Evolutionary conservation across 352 stramenopile genomes (phyloP).

Genomic region (Globisporangium recalcitrans): DNA sequence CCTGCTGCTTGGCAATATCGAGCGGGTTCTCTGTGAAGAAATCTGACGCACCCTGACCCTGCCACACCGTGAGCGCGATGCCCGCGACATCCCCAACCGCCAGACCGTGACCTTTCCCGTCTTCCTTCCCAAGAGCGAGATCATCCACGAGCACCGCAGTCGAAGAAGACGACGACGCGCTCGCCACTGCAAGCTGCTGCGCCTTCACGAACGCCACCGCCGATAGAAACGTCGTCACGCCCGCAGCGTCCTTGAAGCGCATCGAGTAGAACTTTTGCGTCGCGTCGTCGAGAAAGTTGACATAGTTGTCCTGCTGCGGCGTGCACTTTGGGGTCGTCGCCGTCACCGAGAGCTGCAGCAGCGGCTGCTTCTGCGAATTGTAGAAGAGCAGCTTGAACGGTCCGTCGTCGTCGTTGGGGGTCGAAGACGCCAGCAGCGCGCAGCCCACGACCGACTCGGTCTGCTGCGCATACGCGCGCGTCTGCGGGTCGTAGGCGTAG

Average conservation of each 20-base stretch:
- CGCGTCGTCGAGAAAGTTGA: conserved; percentile 53
- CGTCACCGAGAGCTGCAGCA: conserved; percentile 43
- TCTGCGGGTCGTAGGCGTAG: conserved; percentile 52
- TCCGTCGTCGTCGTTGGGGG: conserved; percentile 1
- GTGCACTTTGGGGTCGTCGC: conserved; percentile 32
- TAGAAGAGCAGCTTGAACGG: conserved; percentile 68
- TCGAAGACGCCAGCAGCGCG: conserved; percentile 33
- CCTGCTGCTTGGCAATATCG: conserved; percentile 31
- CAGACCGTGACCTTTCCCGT: conserved; percentile 26
- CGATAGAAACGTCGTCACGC: conserved; percentile 35
- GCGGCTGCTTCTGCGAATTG: conserved; percentile 59
- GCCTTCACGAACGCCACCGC: conserved; percentile 51
- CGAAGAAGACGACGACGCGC: too few species aligned
- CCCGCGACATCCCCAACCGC: conserved; percentile 43
- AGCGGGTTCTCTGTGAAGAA: conserved; percentile 60
- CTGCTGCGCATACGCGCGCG: conserved; percentile 49
- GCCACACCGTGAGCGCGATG: conserved; percentile 47
- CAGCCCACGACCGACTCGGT: conserved; percentile 58
- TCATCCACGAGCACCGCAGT: conserved; percentile 38
- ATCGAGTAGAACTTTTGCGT: conserved; percentile 64
- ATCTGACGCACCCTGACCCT: conserved; percentile 17
- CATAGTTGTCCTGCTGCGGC: conserved; percentile 68
- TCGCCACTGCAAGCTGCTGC: conserved; percentile 37
- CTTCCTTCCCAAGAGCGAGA: conserved; percentile 37
- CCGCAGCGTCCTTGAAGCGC: conserved; percentile 56